A percentile compares a stretch with the other conserved stretches of the same genome.
phyloP scores from a whole-genome alignment of 805 yeast species.

The Ogataea sp. region DNA sequence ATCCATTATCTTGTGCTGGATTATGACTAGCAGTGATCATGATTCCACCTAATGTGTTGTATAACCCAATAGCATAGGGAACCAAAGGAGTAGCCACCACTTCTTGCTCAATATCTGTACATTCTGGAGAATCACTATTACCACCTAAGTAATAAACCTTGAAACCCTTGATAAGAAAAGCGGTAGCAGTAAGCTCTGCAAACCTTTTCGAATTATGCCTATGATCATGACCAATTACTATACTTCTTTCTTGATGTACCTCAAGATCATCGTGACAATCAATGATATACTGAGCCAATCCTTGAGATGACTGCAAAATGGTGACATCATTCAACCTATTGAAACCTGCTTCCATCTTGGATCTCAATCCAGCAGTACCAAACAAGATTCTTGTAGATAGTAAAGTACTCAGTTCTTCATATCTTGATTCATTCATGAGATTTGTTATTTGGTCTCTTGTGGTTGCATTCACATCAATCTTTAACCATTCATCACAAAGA shows the following conservation, averaged over 20 bases:
- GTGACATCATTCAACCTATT: constrained; percentile 84
- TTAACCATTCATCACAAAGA: constrained; percentile 27
- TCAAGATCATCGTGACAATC: constrained; percentile 21
- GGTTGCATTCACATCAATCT: constrained; percentile 24
- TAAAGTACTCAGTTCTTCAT: constrained; percentile 40
- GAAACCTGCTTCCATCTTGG: constrained; percentile 88
- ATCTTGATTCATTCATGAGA: constrained; percentile 31
- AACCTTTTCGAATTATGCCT: constrained; percentile 71
- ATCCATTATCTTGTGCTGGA: constrained; percentile 84
- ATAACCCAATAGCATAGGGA: constrained; percentile 71
- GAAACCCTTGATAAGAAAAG: constrained; percentile 61
- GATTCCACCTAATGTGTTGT: constrained; percentile 67
- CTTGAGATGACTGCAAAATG: constrained; percentile 85
- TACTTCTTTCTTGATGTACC: constrained; percentile 23
- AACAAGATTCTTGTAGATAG: constrained; percentile 60
- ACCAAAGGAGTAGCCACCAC: constrained; percentile 83
- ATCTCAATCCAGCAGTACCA: constrained; percentile 91
- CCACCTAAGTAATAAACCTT: constrained; percentile 59
- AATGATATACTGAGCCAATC: constrained; percentile 49
- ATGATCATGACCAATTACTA: constrained; percentile 91
- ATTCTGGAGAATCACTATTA: constrained; percentile 11
- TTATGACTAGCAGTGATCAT: constrained; percentile 92
- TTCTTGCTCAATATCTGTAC: constrained; percentile 6
- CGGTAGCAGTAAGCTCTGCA: constrained; percentile 73
- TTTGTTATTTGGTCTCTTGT: constrained; percentile 49